Evolutionary conservation across 257 asterid genomes (phyloP).

Genomic region (Agastache rugosa): DNA sequence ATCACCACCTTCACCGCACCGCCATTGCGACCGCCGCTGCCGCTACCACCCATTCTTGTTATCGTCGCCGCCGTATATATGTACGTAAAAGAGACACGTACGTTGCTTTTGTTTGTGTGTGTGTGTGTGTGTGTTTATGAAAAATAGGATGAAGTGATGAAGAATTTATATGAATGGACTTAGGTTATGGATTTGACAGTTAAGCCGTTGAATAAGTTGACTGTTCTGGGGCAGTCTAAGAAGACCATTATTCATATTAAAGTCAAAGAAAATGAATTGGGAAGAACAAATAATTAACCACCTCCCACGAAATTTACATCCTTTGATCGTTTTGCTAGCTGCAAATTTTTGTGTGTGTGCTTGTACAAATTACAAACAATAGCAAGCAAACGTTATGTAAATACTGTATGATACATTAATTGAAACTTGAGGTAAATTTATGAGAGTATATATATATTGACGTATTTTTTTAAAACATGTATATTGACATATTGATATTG

Average conservation of each 20-base stretch:
- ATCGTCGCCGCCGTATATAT: too few species aligned
- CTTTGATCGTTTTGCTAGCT: background rate
- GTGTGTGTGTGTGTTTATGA: background rate
- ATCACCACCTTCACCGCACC: slow-evolving; percentile 52
- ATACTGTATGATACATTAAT: too few species aligned
- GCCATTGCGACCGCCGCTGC: background rate
- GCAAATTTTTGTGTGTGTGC: background rate
- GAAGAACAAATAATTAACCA: background rate
- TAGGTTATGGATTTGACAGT: slow-evolving; percentile 29
- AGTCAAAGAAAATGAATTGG: slow-evolving; percentile 38
- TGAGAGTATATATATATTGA: too few species aligned
- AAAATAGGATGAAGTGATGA: background rate
- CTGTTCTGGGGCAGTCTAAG: slow-evolving; percentile 48
- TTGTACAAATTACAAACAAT: background rate
- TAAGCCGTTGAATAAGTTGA: slow-evolving; percentile 43
- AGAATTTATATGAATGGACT: slow-evolving; percentile 20
- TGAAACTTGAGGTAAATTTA: too few species aligned
- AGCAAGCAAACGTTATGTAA: background rate
- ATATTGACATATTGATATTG: too few species aligned
- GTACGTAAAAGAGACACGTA: too few species aligned
- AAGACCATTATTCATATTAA: slow-evolving; percentile 28
- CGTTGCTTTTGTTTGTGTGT: background rate
- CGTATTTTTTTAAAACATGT: too few species aligned
- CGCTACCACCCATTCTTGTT: slow-evolving; percentile 13
- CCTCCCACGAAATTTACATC: slow-evolving; percentile 33